A percentile compares a stretch with the other conserved stretches of the same genome.
Evolutionary conservation across 2,329 filamentous ascomycete species (phyloP).

Genomic region (Talaromyces sp.): DNA sequence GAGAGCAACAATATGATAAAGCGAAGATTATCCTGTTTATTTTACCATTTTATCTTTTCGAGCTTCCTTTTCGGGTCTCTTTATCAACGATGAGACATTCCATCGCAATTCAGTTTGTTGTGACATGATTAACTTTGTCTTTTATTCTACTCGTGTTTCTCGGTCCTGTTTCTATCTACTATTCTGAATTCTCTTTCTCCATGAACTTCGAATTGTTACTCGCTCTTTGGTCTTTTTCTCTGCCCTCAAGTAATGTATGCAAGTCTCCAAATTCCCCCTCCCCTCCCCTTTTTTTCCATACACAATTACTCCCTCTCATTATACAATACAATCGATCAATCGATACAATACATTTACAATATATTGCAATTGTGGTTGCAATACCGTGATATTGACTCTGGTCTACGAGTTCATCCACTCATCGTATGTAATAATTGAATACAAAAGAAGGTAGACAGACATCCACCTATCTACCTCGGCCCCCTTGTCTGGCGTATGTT

Average conservation of each 20-base stretch:
- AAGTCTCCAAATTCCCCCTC: no score
- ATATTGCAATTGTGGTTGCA: neutral
- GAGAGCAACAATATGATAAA: slow-evolving; percentile 13
- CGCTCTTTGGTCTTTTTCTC: slow-evolving; percentile 22
- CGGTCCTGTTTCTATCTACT: slow-evolving; percentile 18
- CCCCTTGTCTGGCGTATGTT: no score
- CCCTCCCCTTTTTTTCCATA: slow-evolving; percentile 15
- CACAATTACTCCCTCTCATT: slow-evolving; percentile 11
- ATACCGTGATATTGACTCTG: neutral
- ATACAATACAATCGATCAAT: slow-evolving; percentile 10
- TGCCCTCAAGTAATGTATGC: slow-evolving; percentile 22
- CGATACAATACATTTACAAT: slow-evolving; percentile 6
- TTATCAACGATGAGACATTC: neutral
- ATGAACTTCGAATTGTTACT: slow-evolving; percentile 18
- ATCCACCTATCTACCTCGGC: no score
- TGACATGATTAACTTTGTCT: slow-evolving; percentile 5
- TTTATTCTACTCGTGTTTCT: neutral
- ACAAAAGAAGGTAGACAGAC: neutral
- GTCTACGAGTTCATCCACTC: neutral
- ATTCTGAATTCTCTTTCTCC: slow-evolving; percentile 19
- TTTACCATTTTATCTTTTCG: neutral
- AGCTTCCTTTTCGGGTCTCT: neutral
- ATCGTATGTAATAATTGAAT: no score
- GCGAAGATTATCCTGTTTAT: slow-evolving; percentile 5
- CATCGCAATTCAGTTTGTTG: neutral